Conservation (phyloP, 345 rosid species). For the Eucalyptus tenuipes region DNA sequence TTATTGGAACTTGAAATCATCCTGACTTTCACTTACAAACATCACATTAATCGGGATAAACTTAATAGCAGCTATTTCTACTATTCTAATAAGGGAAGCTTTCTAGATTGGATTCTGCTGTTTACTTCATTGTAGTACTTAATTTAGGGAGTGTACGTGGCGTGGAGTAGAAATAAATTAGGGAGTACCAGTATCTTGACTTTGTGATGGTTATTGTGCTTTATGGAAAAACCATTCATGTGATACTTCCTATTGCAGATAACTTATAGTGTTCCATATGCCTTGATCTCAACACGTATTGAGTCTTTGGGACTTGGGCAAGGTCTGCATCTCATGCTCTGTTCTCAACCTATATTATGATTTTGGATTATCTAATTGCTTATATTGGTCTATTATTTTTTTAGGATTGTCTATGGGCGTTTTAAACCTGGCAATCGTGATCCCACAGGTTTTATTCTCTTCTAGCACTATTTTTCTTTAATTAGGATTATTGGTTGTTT, state of each 20-base stretch:
- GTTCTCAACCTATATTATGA: background rate
- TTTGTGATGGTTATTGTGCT: background rate
- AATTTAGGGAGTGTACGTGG: background rate
- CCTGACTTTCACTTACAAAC: background rate
- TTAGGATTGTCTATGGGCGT: conserved; percentile 97
- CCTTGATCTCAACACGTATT: conserved; percentile 72
- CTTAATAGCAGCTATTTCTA: background rate
- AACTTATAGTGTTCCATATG: conserved; percentile 92
- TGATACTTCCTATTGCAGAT: conserved; percentile 37
- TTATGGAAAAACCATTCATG: background rate
- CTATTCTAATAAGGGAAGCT: background rate
- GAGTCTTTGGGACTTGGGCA: conserved; percentile 94
- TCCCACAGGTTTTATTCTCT: conserved; percentile 65
- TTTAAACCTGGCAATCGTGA: conserved; percentile 82
- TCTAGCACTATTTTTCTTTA: background rate
- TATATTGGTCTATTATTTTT: background rate
- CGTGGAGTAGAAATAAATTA: background rate
- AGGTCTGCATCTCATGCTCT: conserved; percentile 32
- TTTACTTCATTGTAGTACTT: background rate
- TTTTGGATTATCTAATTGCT: conserved; percentile 1
- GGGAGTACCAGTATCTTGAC: background rate
- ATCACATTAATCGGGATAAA: background rate
- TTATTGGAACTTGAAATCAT: background rate
- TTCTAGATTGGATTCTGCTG: background rate
- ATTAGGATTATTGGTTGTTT: background rate